Evolutionary conservation across 768 basidiomycete genomes (phyloP).

Genomic region (Russula sp.): DNA sequence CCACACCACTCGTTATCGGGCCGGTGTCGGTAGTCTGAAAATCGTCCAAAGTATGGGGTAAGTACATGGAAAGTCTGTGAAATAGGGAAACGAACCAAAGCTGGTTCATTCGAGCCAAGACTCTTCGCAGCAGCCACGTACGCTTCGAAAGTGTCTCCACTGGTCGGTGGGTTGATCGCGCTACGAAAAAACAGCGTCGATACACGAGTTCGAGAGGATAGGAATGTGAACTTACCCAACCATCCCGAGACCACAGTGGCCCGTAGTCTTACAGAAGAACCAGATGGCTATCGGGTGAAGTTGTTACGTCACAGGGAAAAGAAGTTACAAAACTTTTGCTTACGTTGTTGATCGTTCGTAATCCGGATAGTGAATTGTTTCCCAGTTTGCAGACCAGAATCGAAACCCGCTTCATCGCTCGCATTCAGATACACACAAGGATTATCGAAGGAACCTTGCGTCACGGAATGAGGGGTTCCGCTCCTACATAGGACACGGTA

Average conservation of each 20-base stretch:
- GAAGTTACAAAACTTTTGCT: conserved; percentile 27
- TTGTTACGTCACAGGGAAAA: not conserved
- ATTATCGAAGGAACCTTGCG: conserved; percentile 33
- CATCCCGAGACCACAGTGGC: conserved; percentile 53
- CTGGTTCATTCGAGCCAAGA: conserved; percentile 38
- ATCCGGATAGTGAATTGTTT: conserved; percentile 49
- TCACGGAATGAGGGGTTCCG: conserved; percentile 36
- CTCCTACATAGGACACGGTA: conserved; percentile 12
- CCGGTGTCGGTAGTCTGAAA: conserved; percentile 41
- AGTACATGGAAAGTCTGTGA: not conserved
- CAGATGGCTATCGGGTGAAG: conserved; percentile 45
- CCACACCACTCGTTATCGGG: conserved; percentile 43
- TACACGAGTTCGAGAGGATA: not conserved
- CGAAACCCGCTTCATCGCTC: conserved; percentile 46
- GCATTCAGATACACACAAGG: conserved; percentile 45
- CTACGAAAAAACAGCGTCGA: conserved; percentile 20
- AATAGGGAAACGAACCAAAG: conserved; percentile 34
- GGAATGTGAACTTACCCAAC: conserved; percentile 41
- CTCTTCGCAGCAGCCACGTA: conserved; percentile 44
- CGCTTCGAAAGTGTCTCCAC: conserved; percentile 44
- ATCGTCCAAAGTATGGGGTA: not conserved
- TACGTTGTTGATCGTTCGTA: conserved; percentile 49
- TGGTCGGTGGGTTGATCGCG: conserved; percentile 48
- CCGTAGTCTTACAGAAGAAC: conserved; percentile 51
- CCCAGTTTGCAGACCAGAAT: conserved; percentile 47